These are phyloP conservation scores for Epichloe glyceriae DNA, from an alignment of 2,329 filamentous ascomycete genomes.

Conservation along the genomic window DNA sequence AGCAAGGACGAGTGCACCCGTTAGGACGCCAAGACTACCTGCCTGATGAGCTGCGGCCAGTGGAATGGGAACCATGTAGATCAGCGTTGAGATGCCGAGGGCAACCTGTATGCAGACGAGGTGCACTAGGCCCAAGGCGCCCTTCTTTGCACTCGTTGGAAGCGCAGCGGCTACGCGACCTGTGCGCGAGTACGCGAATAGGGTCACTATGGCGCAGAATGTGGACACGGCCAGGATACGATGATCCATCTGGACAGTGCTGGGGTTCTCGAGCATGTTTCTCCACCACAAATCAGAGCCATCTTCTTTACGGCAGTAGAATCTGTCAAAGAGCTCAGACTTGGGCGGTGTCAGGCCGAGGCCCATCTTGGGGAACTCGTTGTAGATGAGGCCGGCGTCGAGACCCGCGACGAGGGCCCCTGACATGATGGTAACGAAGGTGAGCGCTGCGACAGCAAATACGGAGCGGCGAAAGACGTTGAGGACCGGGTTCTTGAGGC, in stretches of 20 bases:
- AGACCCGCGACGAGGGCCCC: slow-evolving; percentile 88
- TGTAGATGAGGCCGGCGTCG: slow-evolving; percentile 95
- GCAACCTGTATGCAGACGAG: slow-evolving; percentile 70
- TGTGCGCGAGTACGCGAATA: slow-evolving; percentile 70
- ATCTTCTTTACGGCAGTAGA: slow-evolving; percentile 71
- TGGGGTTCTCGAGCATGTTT: slow-evolving; percentile 95
- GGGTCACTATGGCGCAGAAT: slow-evolving; percentile 63
- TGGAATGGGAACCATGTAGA: slow-evolving; percentile 84
- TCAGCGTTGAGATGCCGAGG: slow-evolving; percentile 78
- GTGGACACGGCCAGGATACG: slow-evolving; percentile 83
- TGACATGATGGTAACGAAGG: slow-evolving; percentile 86
- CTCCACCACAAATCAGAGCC: slow-evolving; percentile 84
- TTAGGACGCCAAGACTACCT: slow-evolving; percentile 72
- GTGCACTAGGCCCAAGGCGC: slow-evolving; percentile 68
- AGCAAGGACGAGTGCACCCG: slow-evolving; percentile 66
- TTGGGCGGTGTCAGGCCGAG: slow-evolving; percentile 66
- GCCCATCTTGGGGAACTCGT: slow-evolving; percentile 96
- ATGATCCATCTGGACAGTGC: slow-evolving; percentile 89
- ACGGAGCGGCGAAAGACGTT: slow-evolving; percentile 61
- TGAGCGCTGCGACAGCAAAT: slow-evolving; percentile 55
- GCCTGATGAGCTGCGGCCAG: slow-evolving; percentile 89
- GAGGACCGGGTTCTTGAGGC: slow-evolving; percentile 55
- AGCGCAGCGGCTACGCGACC: slow-evolving; percentile 45
- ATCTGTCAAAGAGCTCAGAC: slow-evolving; percentile 70
- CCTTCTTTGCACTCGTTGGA: slow-evolving; percentile 50